Evolutionary conservation across 345 rosid species (phyloP).

Genomic region (Arabidopsis arenosa): DNA sequence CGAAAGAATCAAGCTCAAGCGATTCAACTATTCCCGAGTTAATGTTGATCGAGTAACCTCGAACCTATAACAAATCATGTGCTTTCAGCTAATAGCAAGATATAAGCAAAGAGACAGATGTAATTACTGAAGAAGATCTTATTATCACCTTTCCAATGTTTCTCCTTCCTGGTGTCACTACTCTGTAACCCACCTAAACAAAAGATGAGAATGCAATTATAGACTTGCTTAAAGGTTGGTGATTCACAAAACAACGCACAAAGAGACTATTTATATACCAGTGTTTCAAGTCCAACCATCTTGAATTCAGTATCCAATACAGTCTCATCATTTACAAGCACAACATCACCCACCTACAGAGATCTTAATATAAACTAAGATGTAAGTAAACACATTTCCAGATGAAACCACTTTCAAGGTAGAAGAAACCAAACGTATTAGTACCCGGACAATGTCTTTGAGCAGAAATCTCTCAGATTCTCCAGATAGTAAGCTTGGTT

Average conservation of each 20-base stretch:
- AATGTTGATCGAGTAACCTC: conserved; percentile 81
- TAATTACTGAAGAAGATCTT: conserved; percentile 23
- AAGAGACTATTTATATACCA: conserved; percentile 52
- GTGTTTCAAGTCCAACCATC: conserved; percentile 78
- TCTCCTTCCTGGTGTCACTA: conserved; percentile 62
- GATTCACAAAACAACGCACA: not conserved
- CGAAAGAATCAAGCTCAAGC: conserved; percentile 89
- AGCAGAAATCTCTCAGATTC: conserved; percentile 80
- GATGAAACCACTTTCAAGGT: not conserved
- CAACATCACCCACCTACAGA: conserved; percentile 84
- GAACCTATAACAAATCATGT: conserved; percentile 55
- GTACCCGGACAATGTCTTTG: conserved; percentile 67
- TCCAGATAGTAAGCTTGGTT: conserved; percentile 83
- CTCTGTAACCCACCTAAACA: conserved; percentile 85
- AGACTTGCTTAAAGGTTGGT: conserved; percentile 3
- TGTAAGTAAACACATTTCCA: conserved; percentile 2
- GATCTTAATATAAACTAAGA: conserved; percentile 19
- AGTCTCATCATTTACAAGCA: conserved; percentile 72
- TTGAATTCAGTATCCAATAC: conserved; percentile 65
- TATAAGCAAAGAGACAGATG: conserved; percentile 10
- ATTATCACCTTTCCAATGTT: conserved; percentile 74
- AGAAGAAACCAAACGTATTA: not conserved
- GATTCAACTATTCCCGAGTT: conserved; percentile 77
- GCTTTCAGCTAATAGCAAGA: conserved; percentile 19
- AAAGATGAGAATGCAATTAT: conserved; percentile 44